These are phyloP conservation scores for Erodium chrysanthum DNA, from an alignment of 441 rosid genomes.

Conservation along the genomic window DNA sequence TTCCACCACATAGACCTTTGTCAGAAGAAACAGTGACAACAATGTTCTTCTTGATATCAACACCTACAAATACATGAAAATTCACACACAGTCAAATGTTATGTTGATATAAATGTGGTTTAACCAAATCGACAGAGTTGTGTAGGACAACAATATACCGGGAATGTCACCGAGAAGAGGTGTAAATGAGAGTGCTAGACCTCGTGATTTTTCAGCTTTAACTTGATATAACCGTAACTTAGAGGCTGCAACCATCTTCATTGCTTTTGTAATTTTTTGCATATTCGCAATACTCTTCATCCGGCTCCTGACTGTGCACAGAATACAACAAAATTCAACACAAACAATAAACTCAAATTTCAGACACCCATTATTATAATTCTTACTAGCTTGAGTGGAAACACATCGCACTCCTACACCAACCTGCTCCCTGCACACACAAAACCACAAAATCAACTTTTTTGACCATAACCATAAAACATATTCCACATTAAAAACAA, in stretches of 20 bases:
- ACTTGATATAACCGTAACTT: conserved; percentile 76
- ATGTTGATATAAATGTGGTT: too few relatives aligned
- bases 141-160: conserved; percentile 45
- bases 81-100: too few relatives aligned
- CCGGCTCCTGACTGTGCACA: conserved; percentile 55
- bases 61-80: conserved; percentile 28
- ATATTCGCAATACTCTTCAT: conserved; percentile 98
- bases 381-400: conserved; percentile 86
- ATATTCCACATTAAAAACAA: not conserved
- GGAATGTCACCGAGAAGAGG: conserved; percentile 94
- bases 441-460: not conserved
- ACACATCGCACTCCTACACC: conserved; percentile 60
- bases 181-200: conserved; percentile 90
- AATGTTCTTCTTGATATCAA: conserved; percentile 86
- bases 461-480: not conserved
- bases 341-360: too few relatives aligned
- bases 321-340: not conserved
- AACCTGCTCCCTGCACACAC: conserved; percentile 51
- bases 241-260: conserved; percentile 99
- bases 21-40: conserved; percentile 79
- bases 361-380: too few relatives aligned
- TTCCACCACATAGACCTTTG: conserved; percentile 98
- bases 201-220: conserved; percentile 86
- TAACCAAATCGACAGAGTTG: too few relatives aligned
- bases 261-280: conserved; percentile 97